Evolutionary conservation across 768 basidiomycete genomes (phyloP).

Genomic region (Kwoniella heveanensis): DNA sequence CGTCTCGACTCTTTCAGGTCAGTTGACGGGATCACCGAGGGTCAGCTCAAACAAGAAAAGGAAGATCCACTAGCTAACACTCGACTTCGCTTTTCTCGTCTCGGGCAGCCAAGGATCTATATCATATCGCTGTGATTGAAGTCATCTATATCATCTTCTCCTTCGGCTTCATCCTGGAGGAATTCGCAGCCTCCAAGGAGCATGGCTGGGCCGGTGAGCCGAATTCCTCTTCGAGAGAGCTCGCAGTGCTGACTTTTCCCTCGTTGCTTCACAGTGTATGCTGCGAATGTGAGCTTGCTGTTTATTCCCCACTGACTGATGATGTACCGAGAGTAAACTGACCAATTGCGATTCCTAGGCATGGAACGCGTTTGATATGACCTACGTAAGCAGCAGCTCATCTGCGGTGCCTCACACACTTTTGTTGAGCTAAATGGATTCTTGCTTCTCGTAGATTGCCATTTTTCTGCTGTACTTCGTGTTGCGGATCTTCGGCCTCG

Average conservation of each 20-base stretch:
- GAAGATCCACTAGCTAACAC: too few relatives aligned
- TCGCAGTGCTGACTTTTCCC: too few relatives aligned
- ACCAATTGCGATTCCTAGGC: too few relatives aligned
- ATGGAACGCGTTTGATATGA: constrained; percentile 81
- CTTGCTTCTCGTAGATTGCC: constrained; percentile 59
- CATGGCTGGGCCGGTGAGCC: constrained; percentile 81
- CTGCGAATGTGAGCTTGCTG: constrained; percentile 67
- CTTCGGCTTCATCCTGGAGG: constrained; percentile 75
- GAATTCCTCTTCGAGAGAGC: too few relatives aligned
- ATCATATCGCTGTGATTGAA: constrained; percentile 66
- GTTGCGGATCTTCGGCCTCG: constrained; percentile 55
- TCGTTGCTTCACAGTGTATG: too few relatives aligned
- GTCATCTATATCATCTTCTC: constrained; percentile 73
- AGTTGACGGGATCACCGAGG: constrained; percentile 47
- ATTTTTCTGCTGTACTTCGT: constrained; percentile 52
- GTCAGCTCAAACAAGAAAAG: too few relatives aligned
- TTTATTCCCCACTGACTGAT: too few relatives aligned
- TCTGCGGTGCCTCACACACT: background rate
- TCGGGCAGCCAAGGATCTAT: constrained; percentile 63
- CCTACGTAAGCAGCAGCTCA: constrained; percentile 36
- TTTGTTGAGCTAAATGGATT: background rate
- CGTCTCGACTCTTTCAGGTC: constrained; percentile 73
- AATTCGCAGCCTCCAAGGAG: constrained; percentile 83
- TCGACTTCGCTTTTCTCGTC: constrained; percentile 1
- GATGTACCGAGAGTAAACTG: background rate